Percentiles rank a stretch among this genome's conserved stretches.
Conservation (phyloP, 305 asterid species). For the Fraxinus baroniana region DNA sequence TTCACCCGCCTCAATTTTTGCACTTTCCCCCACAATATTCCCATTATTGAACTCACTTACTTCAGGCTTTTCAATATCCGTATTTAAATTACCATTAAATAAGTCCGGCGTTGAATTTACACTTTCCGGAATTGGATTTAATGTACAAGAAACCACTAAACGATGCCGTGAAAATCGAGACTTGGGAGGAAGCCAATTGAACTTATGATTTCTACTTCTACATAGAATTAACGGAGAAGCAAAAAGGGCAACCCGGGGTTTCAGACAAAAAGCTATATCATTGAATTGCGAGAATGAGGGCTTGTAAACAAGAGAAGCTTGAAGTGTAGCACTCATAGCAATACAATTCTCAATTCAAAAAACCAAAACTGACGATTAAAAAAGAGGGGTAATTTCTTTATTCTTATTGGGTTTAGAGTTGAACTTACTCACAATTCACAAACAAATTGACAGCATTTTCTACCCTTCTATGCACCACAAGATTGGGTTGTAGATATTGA, state of each 20-base stretch:
- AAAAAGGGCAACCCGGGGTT: constrained; percentile 22
- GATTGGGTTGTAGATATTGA: not conserved
- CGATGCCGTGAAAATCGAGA: constrained; percentile 49
- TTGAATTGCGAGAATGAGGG: constrained; percentile 43
- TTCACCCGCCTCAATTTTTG: not conserved
- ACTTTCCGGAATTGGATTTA: constrained; percentile 42
- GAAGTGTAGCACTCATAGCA: constrained; percentile 53
- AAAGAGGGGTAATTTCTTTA: not conserved
- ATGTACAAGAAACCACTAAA: constrained; percentile 40
- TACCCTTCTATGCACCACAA: not conserved
- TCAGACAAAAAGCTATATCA: constrained; percentile 28
- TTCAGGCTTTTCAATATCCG: constrained; percentile 29
- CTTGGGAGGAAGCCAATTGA: constrained; percentile 23
- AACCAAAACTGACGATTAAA: not conserved
- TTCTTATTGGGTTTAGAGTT: constrained; percentile 1
- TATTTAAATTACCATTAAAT: constrained; percentile 19
- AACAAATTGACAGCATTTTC: not conserved
- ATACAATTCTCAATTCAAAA: not conserved
- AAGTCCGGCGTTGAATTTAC: constrained; percentile 34
- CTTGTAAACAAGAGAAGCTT: constrained; percentile 54
- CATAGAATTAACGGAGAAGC: constrained; percentile 21
- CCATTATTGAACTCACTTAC: constrained; percentile 25
- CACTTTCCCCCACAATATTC: constrained; percentile 21
- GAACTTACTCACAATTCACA: not conserved
- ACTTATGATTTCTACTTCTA: constrained; percentile 23